Base-by-base conservation (phyloP, 352 stramenopile genomes). In the Phytophthora pisi region DNA sequence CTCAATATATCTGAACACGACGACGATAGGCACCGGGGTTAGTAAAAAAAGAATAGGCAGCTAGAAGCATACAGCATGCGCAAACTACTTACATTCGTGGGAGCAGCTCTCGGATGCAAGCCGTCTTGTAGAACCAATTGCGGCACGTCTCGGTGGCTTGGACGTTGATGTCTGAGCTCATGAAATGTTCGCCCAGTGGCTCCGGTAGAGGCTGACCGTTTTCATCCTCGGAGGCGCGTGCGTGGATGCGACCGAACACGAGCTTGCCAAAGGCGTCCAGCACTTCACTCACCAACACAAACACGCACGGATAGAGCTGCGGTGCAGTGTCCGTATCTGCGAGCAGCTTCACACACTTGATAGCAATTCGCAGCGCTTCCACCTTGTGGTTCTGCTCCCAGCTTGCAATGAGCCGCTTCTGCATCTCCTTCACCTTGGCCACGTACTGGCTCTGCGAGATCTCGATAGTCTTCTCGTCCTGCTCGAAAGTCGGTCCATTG, bases 71-170 rank as follows among this genome's bases (percentile, higher is more conserved):
- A 20, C 43, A 24, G 24, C 11, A 28, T 18, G 34, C 23, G 2
- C 4, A 47, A 55, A 24, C 20, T n/a, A 64, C 68, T 59, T 84
- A 97, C 78, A 98, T 95, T 42, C 93, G 83, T 10, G 93, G 93
- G 36, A 98, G 70, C 20, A 98, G 82, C 59, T 98, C 92, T 47
- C 92, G 86, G 58, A 98, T 97, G 65, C 91, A 97, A 15, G 91
- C 90, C 0, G 89, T 97, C 75, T 98, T 98, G 85, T 97, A 98
- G 57, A 98, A 97, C 93, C 93, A 98, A 68, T 98, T 98, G 13
- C 91, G 89, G 23, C 89, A 97, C 23, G 89, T 98, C 70, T 98
- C 93, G 13, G 90, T 95, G 0, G 93, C 92, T 57, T 96, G 87
- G 13, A 93, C 78, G 53, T 92, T 91, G 10, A 98, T 77, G 45